Evolutionary conservation across 495 filamentous ascomycete species (phyloP).

Genomic region (Neurospora sp.): DNA sequence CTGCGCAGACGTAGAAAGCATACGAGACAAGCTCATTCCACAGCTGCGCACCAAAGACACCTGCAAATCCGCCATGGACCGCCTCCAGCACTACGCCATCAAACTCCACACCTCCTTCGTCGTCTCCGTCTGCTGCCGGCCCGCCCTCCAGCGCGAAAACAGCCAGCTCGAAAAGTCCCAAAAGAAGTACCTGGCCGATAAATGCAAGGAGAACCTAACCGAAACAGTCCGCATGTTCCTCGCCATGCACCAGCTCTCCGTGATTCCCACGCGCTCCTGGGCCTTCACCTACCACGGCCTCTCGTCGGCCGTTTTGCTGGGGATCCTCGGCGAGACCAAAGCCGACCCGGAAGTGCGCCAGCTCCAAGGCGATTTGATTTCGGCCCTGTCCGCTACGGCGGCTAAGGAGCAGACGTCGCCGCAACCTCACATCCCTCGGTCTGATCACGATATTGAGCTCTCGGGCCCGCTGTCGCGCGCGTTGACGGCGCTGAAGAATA

Average conservation of each 20-base stretch:
- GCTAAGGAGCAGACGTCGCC: slow-evolving; percentile 41
- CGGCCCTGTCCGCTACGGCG: slow-evolving; percentile 44
- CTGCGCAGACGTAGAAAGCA: slow-evolving; percentile 35
- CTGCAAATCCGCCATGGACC: slow-evolving; percentile 44
- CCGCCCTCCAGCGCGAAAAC: slow-evolving; percentile 37
- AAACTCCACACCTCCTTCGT: slow-evolving; percentile 45
- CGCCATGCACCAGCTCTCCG: slow-evolving; percentile 55
- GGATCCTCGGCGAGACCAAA: slow-evolving; percentile 52
- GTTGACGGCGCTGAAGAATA: slow-evolving; percentile 43
- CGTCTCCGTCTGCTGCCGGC: slow-evolving; percentile 45
- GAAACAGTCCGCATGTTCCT: slow-evolving; percentile 61
- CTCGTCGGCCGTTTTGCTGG: slow-evolving; percentile 54
- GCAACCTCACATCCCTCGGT: slow-evolving; percentile 32
- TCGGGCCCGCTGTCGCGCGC: slow-evolving; percentile 44
- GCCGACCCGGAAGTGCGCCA: slow-evolving; percentile 44
- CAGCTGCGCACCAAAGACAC: slow-evolving; percentile 39
- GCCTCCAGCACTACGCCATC: slow-evolving; percentile 44
- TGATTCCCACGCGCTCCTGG: slow-evolving; percentile 56
- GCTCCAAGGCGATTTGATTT: slow-evolving; percentile 44
- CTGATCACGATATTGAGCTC: slow-evolving; percentile 44
- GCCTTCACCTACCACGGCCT: slow-evolving; percentile 56
- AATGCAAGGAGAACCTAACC: slow-evolving; percentile 51
- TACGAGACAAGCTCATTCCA: slow-evolving; percentile 31
- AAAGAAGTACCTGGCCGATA: slow-evolving; percentile 37
- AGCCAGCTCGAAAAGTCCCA: slow-evolving; percentile 29